Evolutionary conservation across 2,329 filamentous ascomycete genomes (phyloP).

Genomic region (Cladosporium velox): DNA sequence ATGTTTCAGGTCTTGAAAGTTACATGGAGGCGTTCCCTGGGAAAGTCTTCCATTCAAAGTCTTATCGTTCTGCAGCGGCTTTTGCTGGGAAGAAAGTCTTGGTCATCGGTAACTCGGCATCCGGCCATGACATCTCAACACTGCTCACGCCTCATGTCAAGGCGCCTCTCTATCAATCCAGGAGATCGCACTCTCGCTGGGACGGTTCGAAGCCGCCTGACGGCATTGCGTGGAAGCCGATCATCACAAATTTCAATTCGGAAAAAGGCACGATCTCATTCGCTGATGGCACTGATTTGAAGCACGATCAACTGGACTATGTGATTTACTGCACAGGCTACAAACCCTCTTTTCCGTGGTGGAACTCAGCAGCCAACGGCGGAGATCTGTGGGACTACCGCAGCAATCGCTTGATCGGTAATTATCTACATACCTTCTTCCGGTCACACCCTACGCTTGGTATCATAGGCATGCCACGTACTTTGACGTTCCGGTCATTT

Average conservation of each 20-base stretch:
- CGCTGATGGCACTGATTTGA: slow-evolving; percentile 30
- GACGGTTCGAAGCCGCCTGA: slow-evolving; percentile 51
- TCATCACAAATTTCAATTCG: slow-evolving; percentile 48
- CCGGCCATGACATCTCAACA: slow-evolving; percentile 37
- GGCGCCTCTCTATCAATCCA: slow-evolving; percentile 55
- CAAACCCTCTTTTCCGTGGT: slow-evolving; percentile 51
- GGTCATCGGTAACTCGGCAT: slow-evolving; percentile 38
- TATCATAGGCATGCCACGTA: slow-evolving; percentile 55
- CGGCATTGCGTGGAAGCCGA: slow-evolving; percentile 57
- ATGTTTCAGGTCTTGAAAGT: slow-evolving; percentile 52
- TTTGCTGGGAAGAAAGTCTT: slow-evolving; percentile 28
- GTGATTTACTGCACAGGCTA: slow-evolving; percentile 39
- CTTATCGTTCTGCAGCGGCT: slow-evolving; percentile 30
- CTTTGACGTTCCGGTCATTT: slow-evolving; percentile 56
- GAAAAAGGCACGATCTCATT: slow-evolving; percentile 32
- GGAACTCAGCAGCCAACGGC: slow-evolving; percentile 52
- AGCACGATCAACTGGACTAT: slow-evolving; percentile 29
- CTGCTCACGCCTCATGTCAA: slow-evolving; percentile 28
- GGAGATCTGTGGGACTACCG: slow-evolving; percentile 53
- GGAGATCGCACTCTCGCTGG: slow-evolving; percentile 53
- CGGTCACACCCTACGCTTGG: slow-evolving; percentile 51
- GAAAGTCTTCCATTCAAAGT: slow-evolving; percentile 49
- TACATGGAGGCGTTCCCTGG: slow-evolving; percentile 58
- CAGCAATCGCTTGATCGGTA: slow-evolving; percentile 46
- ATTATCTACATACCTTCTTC: slow-evolving; percentile 58